Evolutionary conservation across 768 basidiomycete species (phyloP).

Genomic region (Mycena galopus): DNA sequence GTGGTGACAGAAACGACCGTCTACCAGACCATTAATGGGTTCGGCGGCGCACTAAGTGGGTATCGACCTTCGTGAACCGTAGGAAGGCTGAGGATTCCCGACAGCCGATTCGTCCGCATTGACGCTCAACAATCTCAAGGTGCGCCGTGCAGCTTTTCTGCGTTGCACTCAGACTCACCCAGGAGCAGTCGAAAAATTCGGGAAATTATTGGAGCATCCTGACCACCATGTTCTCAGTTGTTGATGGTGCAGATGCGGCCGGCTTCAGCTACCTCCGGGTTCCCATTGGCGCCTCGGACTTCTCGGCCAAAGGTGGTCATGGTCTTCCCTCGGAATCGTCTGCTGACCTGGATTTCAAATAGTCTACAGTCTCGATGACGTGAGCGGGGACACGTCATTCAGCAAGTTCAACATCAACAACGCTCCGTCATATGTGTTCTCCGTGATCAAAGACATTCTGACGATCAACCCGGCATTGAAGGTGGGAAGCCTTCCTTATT

Average conservation of each 20-base stretch:
- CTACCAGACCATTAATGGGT: neutral
- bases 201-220: slow-evolving; percentile 72
- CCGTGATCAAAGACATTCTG: slow-evolving; percentile 73
- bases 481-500: slow-evolving; percentile 35
- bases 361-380: slow-evolving; percentile 79
- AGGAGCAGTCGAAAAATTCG: slow-evolving; percentile 60
- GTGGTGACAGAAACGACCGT: neutral
- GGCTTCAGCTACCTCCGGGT: slow-evolving; percentile 79
- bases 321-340: too few species aligned
- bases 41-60: slow-evolving; percentile 56
- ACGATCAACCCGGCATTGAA: slow-evolving; percentile 61
- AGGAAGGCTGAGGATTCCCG: neutral
- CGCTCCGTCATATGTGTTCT: slow-evolving; percentile 75
- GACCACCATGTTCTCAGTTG: slow-evolving; percentile 70
- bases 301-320: slow-evolving; percentile 66
- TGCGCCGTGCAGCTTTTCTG: slow-evolving; percentile 35
- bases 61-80: slow-evolving; percentile 39
- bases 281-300: slow-evolving; percentile 81
- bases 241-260: slow-evolving; percentile 71
- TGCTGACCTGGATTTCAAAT: neutral
- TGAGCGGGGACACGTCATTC: slow-evolving; percentile 70
- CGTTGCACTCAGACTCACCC: neutral
- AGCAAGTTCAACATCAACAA: slow-evolving; percentile 67
- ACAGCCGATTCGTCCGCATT: slow-evolving; percentile 82
- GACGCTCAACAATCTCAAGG: slow-evolving; percentile 77